phyloP scores from a whole-genome alignment of 2,329 filamentous ascomycete species.

The Stagonosporopsis cucurbitacearum region DNA sequence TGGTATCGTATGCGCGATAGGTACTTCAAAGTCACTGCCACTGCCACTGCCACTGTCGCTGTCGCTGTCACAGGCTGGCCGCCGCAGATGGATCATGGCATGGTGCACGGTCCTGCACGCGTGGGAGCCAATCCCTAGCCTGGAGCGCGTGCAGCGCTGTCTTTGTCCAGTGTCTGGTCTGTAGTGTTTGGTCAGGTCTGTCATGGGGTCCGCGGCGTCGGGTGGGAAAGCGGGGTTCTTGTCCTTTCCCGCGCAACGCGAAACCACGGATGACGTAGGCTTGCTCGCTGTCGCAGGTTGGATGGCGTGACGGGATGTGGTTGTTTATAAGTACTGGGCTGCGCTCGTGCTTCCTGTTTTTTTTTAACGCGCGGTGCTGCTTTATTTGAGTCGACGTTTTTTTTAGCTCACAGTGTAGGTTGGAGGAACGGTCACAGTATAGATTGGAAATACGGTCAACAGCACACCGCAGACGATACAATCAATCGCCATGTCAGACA shows the following conservation, averaged over 20 bases:
- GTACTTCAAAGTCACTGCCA: too few species aligned
- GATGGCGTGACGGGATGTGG: constrained; percentile 14
- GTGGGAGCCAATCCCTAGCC: constrained; percentile 11
- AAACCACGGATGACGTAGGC: constrained; percentile 11
- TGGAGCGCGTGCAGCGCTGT: too few species aligned
- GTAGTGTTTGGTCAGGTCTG: too few species aligned
- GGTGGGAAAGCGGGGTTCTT: constrained; percentile 17
- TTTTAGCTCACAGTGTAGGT: too few species aligned
- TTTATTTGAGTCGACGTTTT: not conserved
- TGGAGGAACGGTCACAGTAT: too few species aligned
- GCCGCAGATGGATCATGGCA: too few species aligned
- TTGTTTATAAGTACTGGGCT: not conserved
- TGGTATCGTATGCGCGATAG: too few species aligned
- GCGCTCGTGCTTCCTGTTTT: not conserved
- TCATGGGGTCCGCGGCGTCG: constrained; percentile 19
- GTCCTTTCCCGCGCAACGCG: too few species aligned
- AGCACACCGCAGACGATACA: not conserved
- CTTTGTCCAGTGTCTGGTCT: too few species aligned
- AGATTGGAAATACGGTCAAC: too few species aligned
- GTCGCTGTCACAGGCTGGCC: constrained; percentile 14
- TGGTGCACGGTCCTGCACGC: not conserved
- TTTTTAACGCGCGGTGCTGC: not conserved
- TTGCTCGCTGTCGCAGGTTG: constrained; percentile 2
- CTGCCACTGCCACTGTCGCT: too few species aligned
- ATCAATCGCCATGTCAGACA: constrained; percentile 7